phyloP scores from a whole-genome alignment of 78 protist genomes.

The Trichosphaerium sp. region DNA sequence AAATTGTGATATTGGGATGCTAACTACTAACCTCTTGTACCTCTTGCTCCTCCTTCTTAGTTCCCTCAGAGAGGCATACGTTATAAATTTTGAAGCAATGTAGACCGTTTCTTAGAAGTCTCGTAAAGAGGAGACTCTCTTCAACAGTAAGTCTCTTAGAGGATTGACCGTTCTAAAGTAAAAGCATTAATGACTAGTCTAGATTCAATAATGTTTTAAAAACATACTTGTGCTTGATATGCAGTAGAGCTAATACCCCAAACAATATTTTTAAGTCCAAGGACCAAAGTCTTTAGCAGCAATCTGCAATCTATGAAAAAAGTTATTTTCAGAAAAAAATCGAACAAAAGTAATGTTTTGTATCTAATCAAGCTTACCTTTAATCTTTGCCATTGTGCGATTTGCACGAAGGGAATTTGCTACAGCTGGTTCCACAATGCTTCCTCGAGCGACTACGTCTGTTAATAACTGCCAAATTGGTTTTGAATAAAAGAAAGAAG shows the following conservation, averaged over 20 bases:
- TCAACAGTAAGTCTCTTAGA: slow-evolving; percentile 1
- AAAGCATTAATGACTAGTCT: not conserved
- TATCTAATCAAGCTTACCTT: too few relatives aligned
- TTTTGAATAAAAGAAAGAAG: not conserved
- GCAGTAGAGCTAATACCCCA: slow-evolving; percentile 49
- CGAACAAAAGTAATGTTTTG: too few relatives aligned
- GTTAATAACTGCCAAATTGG: not conserved
- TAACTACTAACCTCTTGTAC: too few relatives aligned
- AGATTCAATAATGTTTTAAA: not conserved
- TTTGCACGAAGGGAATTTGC: too few relatives aligned
- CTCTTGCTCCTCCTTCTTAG: too few relatives aligned
- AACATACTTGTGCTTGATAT: too few relatives aligned
- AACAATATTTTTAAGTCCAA: slow-evolving; percentile 68
- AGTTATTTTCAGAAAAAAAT: not conserved
- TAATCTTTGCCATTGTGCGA: too few relatives aligned
- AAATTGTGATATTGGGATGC: not conserved
- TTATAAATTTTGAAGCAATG: slow-evolving; percentile 52
- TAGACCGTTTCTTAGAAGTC: slow-evolving; percentile 42
- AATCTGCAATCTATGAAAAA: slow-evolving; percentile 30
- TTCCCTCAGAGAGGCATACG: slow-evolving; percentile 2
- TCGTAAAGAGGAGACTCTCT: slow-evolving; percentile 27
- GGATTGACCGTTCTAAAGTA: not conserved
- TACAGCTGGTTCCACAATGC: too few relatives aligned
- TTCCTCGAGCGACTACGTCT: too few relatives aligned
- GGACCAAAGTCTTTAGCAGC: slow-evolving; percentile 55